A percentile compares a stretch with the other conserved stretches of the same genome.
Conservation (phyloP, 2,329 filamentous ascomycete genomes). For the Colletotrichum camelliae region DNA sequence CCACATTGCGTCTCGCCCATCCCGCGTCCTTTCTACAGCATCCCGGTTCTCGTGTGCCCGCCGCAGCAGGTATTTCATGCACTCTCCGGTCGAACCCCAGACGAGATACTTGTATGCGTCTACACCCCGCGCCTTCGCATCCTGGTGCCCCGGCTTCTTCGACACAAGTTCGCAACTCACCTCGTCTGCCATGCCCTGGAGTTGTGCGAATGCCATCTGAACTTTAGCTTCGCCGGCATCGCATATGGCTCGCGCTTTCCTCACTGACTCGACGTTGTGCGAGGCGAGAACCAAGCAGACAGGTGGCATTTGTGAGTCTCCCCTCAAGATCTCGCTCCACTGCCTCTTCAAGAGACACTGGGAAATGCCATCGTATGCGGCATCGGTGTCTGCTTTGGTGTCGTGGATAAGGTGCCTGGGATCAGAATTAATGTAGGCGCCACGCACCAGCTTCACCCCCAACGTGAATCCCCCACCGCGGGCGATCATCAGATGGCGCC, state of each 20-base stretch:
- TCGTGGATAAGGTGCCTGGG: slow-evolving; percentile 74
- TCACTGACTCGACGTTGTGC: slow-evolving; percentile 80
- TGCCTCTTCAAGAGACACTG: slow-evolving; percentile 68
- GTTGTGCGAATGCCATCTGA: slow-evolving; percentile 40
- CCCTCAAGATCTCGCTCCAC: slow-evolving; percentile 51
- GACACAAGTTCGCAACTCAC: slow-evolving; percentile 70
- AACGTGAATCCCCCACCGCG: slow-evolving; percentile 66
- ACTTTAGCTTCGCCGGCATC: slow-evolving; percentile 47
- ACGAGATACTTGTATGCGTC: slow-evolving; percentile 70
- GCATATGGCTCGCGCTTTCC: slow-evolving; percentile 57
- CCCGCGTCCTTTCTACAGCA: slow-evolving; percentile 67
- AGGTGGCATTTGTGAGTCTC: slow-evolving; percentile 54
- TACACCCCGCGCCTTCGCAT: not conserved
- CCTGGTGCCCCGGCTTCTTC: not conserved
- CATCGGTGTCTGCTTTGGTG: slow-evolving; percentile 74
- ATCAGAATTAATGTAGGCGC: slow-evolving; percentile 75
- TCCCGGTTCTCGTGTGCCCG: slow-evolving; percentile 73
- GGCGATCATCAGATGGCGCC: slow-evolving; percentile 64
- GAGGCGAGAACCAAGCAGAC: slow-evolving; percentile 77
- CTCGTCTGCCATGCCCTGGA: slow-evolving; percentile 84
- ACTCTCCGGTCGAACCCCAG: slow-evolving; percentile 77
- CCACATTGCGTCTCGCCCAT: slow-evolving; percentile 67
- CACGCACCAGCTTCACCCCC: slow-evolving; percentile 78
- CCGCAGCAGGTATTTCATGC: slow-evolving; percentile 79
- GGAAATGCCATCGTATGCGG: slow-evolving; percentile 74